These are phyloP conservation scores for Trypanosoma vivax DNA, from an alignment of 208 protist species.

Conservation along the genomic window DNA sequence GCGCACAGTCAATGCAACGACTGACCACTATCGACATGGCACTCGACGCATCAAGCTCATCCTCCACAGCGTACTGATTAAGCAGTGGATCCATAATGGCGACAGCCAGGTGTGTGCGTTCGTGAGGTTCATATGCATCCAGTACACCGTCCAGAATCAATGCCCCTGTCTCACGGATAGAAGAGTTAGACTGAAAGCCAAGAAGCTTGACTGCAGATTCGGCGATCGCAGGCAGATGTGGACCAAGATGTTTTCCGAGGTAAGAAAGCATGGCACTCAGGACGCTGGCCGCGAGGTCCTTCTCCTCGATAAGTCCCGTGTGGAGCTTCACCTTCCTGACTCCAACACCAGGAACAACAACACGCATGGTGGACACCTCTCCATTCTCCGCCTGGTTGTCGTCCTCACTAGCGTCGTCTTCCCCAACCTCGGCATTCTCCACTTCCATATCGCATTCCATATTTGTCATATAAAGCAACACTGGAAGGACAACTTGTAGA, in stretches of 20 bases:
- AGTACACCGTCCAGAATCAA: constrained; percentile 69
- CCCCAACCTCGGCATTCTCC: constrained; percentile 51
- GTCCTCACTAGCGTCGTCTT: not conserved
- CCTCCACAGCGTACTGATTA: constrained; percentile 55
- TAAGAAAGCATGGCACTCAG: constrained; percentile 64
- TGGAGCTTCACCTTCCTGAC: constrained; percentile 68
- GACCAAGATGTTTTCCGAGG: constrained; percentile 36
- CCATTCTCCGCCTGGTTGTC: not conserved
- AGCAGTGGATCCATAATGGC: constrained; percentile 43
- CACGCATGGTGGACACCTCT: constrained; percentile 39
- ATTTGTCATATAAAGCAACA: constrained; percentile 69
- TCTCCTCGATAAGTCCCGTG: constrained; percentile 83
- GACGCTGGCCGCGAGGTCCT: constrained; percentile 74
- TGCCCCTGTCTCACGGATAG: constrained; percentile 63
- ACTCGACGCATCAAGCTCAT: constrained; percentile 51
- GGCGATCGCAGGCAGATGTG: constrained; percentile 63
- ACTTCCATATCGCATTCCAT: constrained; percentile 67
- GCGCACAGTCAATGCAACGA: constrained; percentile 50
- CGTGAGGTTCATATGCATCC: constrained; percentile 35
- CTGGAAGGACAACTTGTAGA: constrained; percentile 57
- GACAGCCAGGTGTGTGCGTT: constrained; percentile 42
- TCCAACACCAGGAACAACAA: constrained; percentile 70
- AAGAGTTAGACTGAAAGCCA: constrained; percentile 45
- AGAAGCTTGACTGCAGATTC: constrained; percentile 55
- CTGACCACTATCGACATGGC: constrained; percentile 55